Conservation (phyloP, 306 rosid species). For the Lupinus albus region DNA sequence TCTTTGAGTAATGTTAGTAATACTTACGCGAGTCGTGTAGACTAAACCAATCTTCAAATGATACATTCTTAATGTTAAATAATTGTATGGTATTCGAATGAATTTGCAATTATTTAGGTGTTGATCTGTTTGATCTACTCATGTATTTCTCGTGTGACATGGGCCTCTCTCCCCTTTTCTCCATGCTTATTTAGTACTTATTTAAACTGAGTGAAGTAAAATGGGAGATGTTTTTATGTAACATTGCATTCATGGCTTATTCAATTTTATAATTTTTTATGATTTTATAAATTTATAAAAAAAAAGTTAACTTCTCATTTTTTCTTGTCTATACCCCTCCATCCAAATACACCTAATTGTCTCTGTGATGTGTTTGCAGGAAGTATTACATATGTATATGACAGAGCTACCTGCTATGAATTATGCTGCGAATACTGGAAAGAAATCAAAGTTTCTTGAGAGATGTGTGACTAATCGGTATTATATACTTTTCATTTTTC, state of each 20-base stretch:
- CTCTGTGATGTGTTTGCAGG: conserved; percentile 52
- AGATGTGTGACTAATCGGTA: conserved; percentile 90
- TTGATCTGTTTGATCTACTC: too few species aligned
- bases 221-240: conserved; percentile 16
- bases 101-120: too few species aligned
- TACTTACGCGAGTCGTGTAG: background rate
- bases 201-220: conserved; percentile 1
- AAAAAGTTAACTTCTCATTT: background rate
- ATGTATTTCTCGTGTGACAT: background rate
- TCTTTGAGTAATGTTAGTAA: background rate
- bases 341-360: background rate
- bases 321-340: background rate
- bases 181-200: background rate
- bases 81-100: too few species aligned
- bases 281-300: background rate
- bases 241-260: conserved; percentile 4
- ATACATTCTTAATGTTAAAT: too few species aligned
- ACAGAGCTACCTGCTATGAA: conserved; percentile 87
- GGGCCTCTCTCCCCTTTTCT: background rate
- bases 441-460: conserved; percentile 75
- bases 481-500: conserved; percentile 4
- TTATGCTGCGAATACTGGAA: conserved; percentile 92
- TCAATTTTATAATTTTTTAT: background rate
- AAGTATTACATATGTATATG: conserved; percentile 66
- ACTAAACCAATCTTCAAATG: too few species aligned